A percentile compares a stretch with the other conserved stretches of the same genome.
Conservation (phyloP, 208 protist genomes). For the Leishmania lainsoni region DNA sequence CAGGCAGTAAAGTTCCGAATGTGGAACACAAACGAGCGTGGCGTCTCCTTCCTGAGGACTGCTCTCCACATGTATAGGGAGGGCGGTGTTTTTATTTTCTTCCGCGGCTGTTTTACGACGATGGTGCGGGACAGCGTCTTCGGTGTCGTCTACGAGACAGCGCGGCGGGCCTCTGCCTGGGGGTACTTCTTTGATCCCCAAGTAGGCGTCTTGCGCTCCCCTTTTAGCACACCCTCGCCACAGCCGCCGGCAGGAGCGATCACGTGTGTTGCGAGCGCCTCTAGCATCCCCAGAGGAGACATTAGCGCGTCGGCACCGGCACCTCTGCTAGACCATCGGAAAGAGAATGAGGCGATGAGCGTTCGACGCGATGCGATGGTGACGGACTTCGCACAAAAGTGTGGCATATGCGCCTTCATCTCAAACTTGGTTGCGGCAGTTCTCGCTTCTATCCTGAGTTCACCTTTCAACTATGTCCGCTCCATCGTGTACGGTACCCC, state of each 20-base stretch:
- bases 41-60: conserved; percentile 65
- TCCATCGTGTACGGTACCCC: conserved; percentile 86
- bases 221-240: neutral
- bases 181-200: conserved; percentile 48
- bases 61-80: conserved; percentile 67
- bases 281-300: neutral
- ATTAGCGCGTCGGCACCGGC: neutral
- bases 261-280: too few species aligned
- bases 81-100: conserved; percentile 81
- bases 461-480: conserved; percentile 90
- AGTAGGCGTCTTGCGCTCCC: conserved; percentile 4
- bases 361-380: neutral
- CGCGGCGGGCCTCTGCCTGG: conserved; percentile 41
- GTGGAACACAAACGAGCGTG: conserved; percentile 73
- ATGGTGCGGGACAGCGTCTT: conserved; percentile 87
- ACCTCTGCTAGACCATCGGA: neutral
- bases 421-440: conserved; percentile 83
- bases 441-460: conserved; percentile 78
- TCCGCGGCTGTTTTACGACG: conserved; percentile 79
- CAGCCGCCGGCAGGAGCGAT: neutral
- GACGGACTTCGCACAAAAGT: conserved; percentile 9
- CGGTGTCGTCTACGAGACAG: conserved; percentile 87
- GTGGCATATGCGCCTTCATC: conserved; percentile 55
- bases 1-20: conserved; percentile 92
- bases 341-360: neutral